These are phyloP conservation scores for Cladosporium sp. DNA, from an alignment of 2,329 filamentous ascomycete species.

Conservation along the genomic window DNA sequence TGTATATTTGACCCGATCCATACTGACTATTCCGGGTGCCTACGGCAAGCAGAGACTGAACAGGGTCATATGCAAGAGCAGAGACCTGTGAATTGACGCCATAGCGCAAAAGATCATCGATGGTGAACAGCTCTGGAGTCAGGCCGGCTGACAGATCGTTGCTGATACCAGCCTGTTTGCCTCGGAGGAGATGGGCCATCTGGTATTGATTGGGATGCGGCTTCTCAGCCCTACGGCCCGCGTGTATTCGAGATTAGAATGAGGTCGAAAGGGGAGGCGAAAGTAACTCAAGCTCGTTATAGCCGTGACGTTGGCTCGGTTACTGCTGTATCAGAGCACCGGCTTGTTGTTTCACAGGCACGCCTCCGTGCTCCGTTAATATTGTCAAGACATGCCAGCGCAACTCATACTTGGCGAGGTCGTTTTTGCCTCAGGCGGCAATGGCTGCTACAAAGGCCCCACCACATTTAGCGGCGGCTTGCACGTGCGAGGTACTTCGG, in stretches of 20 bases:
- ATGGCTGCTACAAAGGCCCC: background rate
- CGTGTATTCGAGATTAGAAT: background rate
- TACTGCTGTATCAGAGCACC: background rate
- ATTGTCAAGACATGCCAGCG: slow-evolving; percentile 6
- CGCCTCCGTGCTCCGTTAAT: background rate
- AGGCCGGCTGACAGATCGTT: slow-evolving; percentile 84
- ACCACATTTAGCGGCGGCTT: too few species aligned
- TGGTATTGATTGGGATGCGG: slow-evolving; percentile 17
- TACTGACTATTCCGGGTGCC: slow-evolving; percentile 85
- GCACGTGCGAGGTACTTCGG: background rate
- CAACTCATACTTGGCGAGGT: background rate
- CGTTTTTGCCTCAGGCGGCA: background rate
- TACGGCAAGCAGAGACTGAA: slow-evolving; percentile 88
- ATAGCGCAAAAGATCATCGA: slow-evolving; percentile 77
- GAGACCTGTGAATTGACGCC: slow-evolving; percentile 67
- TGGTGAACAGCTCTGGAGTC: slow-evolving; percentile 69
- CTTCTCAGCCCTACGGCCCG: slow-evolving; percentile 10
- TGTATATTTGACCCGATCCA: slow-evolving; percentile 80
- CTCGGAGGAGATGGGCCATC: slow-evolving; percentile 85
- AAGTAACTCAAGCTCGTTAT: background rate
- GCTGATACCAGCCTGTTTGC: slow-evolving; percentile 89
- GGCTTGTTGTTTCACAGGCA: background rate
- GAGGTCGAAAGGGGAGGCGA: background rate
- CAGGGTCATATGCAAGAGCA: slow-evolving; percentile 83
- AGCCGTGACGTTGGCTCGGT: background rate